These are phyloP conservation scores for Afroboletus lepidellus DNA, from an alignment of 1,284 basidiomycete species.

Conservation along the genomic window DNA sequence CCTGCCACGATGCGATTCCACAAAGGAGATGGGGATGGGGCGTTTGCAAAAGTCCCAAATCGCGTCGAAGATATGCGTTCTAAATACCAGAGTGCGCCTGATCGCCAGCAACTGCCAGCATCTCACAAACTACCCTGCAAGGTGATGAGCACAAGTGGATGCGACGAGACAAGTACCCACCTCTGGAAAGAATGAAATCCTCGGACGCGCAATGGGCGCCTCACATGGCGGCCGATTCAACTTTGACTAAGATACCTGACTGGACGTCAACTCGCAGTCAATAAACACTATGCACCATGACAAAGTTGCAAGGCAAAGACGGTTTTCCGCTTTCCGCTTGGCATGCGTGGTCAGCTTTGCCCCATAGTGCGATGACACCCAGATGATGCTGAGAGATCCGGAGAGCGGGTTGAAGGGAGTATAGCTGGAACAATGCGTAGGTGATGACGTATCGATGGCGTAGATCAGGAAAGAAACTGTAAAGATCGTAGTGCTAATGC, in stretches of 20 bases:
- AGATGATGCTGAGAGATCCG: too few species aligned
- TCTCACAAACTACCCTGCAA: slow-evolving; percentile 7
- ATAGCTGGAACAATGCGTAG: too few species aligned
- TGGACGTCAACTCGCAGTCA: neutral
- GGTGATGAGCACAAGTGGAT: slow-evolving; percentile 1
- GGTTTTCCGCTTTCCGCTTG: neutral
- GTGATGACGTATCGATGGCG: too few species aligned
- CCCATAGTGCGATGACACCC: too few species aligned
- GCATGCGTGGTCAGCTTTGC: too few species aligned
- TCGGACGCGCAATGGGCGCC: slow-evolving; percentile 2
- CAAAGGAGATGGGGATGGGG: neutral
- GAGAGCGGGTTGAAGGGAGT: too few species aligned
- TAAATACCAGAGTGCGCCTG: neutral
- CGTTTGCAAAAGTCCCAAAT: neutral
- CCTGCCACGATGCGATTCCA: slow-evolving; percentile 1
- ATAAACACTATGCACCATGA: neutral
- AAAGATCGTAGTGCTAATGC: too few species aligned
- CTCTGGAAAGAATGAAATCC: slow-evolving; percentile 2
- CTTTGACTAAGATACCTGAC: neutral
- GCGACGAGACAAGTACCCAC: neutral
- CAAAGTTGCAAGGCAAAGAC: neutral
- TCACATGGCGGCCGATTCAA: neutral
- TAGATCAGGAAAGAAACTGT: too few species aligned
- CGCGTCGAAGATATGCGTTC: neutral
- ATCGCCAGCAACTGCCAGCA: slow-evolving; percentile 15